These are phyloP conservation scores for Pleurotus salmoneostramineus DNA, from an alignment of 768 basidiomycete genomes.

Conservation along the genomic window DNA sequence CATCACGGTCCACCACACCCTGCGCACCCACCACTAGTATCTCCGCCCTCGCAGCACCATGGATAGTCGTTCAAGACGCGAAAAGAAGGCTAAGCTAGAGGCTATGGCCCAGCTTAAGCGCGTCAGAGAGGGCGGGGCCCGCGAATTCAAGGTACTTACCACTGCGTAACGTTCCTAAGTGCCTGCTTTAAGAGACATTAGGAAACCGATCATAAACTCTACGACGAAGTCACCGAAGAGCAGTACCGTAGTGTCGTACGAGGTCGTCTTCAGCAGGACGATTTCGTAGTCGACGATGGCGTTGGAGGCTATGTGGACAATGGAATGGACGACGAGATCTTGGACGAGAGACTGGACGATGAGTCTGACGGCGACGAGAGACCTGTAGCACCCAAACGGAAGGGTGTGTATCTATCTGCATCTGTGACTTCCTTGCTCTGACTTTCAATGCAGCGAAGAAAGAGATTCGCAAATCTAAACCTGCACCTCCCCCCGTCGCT, in stretches of 20 bases:
- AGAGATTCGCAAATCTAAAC: constrained; percentile 37
- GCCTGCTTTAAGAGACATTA: constrained; percentile 6
- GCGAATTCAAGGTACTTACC: constrained; percentile 51
- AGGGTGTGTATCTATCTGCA: constrained; percentile 12
- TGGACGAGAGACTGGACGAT: constrained; percentile 60
- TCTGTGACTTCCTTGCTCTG: constrained; percentile 6
- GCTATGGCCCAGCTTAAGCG: constrained; percentile 60
- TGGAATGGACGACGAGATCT: constrained; percentile 78
- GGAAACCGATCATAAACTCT: constrained; percentile 66
- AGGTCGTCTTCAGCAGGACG: constrained; percentile 78
- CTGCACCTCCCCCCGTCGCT: constrained; percentile 42
- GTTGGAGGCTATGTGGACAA: constrained; percentile 91
- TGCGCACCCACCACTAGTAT: not conserved
- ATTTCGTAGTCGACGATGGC: constrained; percentile 96
- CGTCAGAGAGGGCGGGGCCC: constrained; percentile 53
- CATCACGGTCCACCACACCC: not conserved
- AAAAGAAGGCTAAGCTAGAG: constrained; percentile 34
- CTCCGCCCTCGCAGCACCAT: constrained; percentile 15
- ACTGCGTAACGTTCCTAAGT: constrained; percentile 10
- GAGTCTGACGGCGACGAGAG: constrained; percentile 52
- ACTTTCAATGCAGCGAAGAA: constrained; percentile 22
- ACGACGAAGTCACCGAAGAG: constrained; percentile 88
- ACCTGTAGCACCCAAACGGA: constrained; percentile 31
- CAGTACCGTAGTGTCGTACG: constrained; percentile 85
- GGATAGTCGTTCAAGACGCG: constrained; percentile 39